Percentiles rank a stretch among this genome's conserved stretches.
Evolutionary conservation across 2,329 filamentous ascomycete species (phyloP).

Genomic region (Neurospora sp.): DNA sequence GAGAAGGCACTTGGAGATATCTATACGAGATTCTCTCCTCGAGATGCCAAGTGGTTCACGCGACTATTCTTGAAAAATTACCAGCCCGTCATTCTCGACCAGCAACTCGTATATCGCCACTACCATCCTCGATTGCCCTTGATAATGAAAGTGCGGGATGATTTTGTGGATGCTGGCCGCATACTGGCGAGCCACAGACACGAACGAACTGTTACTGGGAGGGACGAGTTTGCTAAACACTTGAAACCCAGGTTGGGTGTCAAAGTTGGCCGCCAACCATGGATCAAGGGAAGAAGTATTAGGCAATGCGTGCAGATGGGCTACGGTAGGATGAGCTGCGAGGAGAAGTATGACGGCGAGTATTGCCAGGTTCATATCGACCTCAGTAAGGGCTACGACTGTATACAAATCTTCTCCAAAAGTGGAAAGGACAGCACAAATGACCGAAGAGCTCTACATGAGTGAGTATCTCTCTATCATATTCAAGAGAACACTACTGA

Average conservation of each 20-base stretch:
- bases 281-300: conserved; percentile 59
- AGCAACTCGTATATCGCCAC: conserved; percentile 40
- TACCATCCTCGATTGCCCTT: conserved; percentile 64
- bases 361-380: conserved; percentile 86
- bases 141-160: conserved; percentile 59
- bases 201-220: conserved; percentile 18
- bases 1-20: conserved; percentile 42
- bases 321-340: conserved; percentile 56
- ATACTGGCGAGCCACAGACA: conserved; percentile 35
- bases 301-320: conserved; percentile 64
- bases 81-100: conserved; percentile 55
- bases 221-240: conserved; percentile 20
- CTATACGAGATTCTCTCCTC: conserved; percentile 50
- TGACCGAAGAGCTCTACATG: conserved; percentile 55
- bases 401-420: conserved; percentile 80
- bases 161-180: conserved; percentile 50
- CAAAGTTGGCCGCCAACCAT: conserved; percentile 56
- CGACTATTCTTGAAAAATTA: conserved; percentile 71
- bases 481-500: conserved; percentile 10
- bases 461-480: conserved; percentile 24
- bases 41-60: conserved; percentile 80
- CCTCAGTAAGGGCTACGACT: conserved; percentile 39
- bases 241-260: conserved; percentile 47
- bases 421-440: conserved; percentile 80
- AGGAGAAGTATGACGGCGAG: conserved; percentile 80